Percentiles rank a stretch among this genome's conserved stretches.
phyloP scores from a whole-genome alignment of 2,329 filamentous ascomycete genomes.

The Onygenales sp. region DNA sequence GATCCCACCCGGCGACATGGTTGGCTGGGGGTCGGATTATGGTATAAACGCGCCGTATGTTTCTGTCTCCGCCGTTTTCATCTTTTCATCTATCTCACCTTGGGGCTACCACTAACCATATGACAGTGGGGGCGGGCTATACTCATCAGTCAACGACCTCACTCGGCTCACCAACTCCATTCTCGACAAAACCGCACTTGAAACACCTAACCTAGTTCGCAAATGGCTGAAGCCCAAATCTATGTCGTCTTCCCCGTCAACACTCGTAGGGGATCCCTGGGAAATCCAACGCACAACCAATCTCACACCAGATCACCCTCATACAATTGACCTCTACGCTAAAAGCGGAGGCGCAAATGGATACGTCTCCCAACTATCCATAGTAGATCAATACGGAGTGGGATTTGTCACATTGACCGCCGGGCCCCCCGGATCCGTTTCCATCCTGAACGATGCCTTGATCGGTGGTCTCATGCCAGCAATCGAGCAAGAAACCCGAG shows the following conservation, averaged over 20 bases:
- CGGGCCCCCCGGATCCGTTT: constrained; percentile 16
- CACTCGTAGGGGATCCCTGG: constrained; percentile 30
- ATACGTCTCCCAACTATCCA: constrained; percentile 26
- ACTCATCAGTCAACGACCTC: constrained; percentile 26
- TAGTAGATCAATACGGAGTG: constrained; percentile 29
- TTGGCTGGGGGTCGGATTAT: constrained; percentile 27
- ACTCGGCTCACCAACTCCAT: constrained; percentile 20
- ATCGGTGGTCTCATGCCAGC: constrained; percentile 20
- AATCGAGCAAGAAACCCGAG: constrained; percentile 19
- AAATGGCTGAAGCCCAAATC: constrained; percentile 29
- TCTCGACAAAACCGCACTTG: constrained; percentile 18
- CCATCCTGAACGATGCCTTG: constrained; percentile 20
- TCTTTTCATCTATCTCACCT: neutral
- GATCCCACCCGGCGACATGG: constrained; percentile 23
- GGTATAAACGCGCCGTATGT: constrained; percentile 25
- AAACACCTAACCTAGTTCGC: constrained; percentile 15
- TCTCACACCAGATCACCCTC: constrained; percentile 19
- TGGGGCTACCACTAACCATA: constrained; percentile 1
- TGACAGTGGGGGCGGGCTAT: constrained; percentile 25
- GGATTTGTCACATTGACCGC: constrained; percentile 24
- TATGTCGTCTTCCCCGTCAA: constrained; percentile 20
- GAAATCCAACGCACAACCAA: constrained; percentile 24
- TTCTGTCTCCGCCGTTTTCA: neutral
- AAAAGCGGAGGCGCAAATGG: constrained; percentile 27
- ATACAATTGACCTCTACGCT: constrained; percentile 24